phyloP scores from a whole-genome alignment of 2,329 filamentous ascomycete genomes.

The Paracamarosporium sp. region DNA sequence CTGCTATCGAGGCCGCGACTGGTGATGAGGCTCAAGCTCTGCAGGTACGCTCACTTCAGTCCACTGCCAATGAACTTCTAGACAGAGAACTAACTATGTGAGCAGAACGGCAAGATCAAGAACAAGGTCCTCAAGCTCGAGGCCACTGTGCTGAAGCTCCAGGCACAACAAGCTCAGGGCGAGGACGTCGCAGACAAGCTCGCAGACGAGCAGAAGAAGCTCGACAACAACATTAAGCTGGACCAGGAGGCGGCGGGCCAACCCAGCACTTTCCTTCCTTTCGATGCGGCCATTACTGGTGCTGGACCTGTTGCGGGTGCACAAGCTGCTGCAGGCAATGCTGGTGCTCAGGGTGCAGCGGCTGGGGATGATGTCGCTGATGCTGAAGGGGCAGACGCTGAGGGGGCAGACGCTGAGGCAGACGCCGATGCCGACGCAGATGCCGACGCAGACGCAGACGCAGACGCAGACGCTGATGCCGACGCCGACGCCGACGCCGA shows the following conservation, averaged over 20 bases:
- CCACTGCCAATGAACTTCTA: not conserved
- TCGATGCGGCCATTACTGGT: conserved; percentile 34
- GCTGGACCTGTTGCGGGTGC: conserved; percentile 12
- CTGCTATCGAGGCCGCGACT: conserved; percentile 58
- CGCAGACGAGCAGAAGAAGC: conserved; percentile 57
- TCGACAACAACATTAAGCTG: conserved; percentile 60
- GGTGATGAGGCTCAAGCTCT: conserved; percentile 54
- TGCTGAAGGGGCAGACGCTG: not conserved
- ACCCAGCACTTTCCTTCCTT: conserved; percentile 41
- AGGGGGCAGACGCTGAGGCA: not conserved
- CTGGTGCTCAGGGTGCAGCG: not conserved
- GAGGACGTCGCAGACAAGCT: conserved; percentile 55
- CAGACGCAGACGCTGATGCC: not conserved
- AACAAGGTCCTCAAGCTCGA: conserved; percentile 67
- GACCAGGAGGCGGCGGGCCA: conserved; percentile 59
- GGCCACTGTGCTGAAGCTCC: conserved; percentile 59
- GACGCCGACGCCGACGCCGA: not conserved
- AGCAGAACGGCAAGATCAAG: conserved; percentile 63
- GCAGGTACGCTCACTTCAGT: conserved; percentile 19
- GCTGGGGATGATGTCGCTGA: not conserved
- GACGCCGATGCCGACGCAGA: not conserved
- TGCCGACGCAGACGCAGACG: not conserved
- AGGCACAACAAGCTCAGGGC: conserved; percentile 62
- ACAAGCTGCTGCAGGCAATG: not conserved
- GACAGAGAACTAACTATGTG: not conserved